Evolutionary conservation across 495 filamentous ascomycete genomes (phyloP).

Genomic region (Xylaria sp.): DNA sequence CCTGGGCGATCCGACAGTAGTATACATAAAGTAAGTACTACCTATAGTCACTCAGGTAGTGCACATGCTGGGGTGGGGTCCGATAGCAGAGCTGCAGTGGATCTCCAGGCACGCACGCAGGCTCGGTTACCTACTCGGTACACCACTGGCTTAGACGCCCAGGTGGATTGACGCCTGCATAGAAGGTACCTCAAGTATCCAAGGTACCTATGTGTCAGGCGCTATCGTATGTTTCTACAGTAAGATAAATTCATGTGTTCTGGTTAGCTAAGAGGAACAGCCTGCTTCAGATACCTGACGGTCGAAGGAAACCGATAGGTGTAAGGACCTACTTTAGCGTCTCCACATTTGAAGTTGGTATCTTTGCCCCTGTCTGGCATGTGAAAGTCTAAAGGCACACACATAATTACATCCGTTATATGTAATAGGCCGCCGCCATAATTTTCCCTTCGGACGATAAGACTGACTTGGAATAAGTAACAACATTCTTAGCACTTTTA

Average conservation of each 20-base stretch:
- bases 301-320: neutral
- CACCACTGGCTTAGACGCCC: neutral
- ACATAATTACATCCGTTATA: neutral
- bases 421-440: constrained; percentile 17
- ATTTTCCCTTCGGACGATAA: neutral
- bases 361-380: constrained; percentile 36
- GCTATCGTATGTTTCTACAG: constrained; percentile 18
- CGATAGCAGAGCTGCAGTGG: neutral
- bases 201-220: neutral
- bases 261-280: constrained; percentile 6
- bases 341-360: constrained; percentile 3
- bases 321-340: neutral
- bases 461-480: neutral
- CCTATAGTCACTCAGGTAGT: too few species aligned
- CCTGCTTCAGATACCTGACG: neutral
- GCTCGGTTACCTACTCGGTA: neutral
- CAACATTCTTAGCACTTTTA: neutral
- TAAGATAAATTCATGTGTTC: constrained; percentile 4
- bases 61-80: constrained; percentile 9
- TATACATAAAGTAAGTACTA: too few species aligned
- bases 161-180: neutral
- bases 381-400: constrained; percentile 33
- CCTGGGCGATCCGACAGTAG: neutral
- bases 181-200: neutral
- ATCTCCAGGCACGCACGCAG: constrained; percentile 7